Evolutionary conservation across 495 filamentous ascomycete genomes (phyloP).

Genomic region (Penicillium cosmopolitanum): DNA sequence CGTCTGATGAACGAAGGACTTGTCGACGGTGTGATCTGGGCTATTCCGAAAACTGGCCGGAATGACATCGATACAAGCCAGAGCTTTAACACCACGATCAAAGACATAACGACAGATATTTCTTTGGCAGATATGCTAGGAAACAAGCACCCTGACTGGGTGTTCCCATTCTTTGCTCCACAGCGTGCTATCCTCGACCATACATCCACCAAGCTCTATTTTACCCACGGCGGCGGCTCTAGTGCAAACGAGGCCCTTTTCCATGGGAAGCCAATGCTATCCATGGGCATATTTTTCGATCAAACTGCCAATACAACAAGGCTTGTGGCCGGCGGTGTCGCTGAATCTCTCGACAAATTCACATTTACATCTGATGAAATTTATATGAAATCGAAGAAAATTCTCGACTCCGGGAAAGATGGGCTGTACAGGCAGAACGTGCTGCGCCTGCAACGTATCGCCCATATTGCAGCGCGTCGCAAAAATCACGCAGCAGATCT

Average conservation of each 20-base stretch:
- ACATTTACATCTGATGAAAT: constrained; percentile 36
- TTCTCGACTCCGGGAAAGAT: constrained; percentile 26
- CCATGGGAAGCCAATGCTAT: constrained; percentile 37
- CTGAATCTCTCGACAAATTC: constrained; percentile 33
- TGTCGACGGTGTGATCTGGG: constrained; percentile 46
- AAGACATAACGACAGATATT: background rate
- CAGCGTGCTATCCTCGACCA: constrained; percentile 28
- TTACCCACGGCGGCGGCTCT: constrained; percentile 41
- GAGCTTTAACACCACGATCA: constrained; percentile 1
- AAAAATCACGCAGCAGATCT: constrained; percentile 42
- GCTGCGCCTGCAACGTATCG: constrained; percentile 37
- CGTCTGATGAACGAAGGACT: constrained; percentile 25
- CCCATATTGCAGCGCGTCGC: constrained; percentile 32
- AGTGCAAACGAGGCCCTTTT: constrained; percentile 43
- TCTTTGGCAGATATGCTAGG: constrained; percentile 26
- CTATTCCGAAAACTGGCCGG: constrained; percentile 24
- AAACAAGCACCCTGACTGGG: constrained; percentile 22
- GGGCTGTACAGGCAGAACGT: constrained; percentile 25
- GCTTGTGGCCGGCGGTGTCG: constrained; percentile 33
- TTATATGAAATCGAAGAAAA: constrained; percentile 21
- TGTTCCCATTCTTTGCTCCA: constrained; percentile 11
- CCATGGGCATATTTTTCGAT: constrained; percentile 39
- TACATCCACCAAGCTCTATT: constrained; percentile 28
- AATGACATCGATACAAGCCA: constrained; percentile 17
- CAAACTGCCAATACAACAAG: constrained; percentile 37